A percentile compares a stretch with the other conserved stretches of the same genome.
phyloP scores from a whole-genome alignment of 208 protist genomes.

The Leishmania martiniquensis region DNA sequence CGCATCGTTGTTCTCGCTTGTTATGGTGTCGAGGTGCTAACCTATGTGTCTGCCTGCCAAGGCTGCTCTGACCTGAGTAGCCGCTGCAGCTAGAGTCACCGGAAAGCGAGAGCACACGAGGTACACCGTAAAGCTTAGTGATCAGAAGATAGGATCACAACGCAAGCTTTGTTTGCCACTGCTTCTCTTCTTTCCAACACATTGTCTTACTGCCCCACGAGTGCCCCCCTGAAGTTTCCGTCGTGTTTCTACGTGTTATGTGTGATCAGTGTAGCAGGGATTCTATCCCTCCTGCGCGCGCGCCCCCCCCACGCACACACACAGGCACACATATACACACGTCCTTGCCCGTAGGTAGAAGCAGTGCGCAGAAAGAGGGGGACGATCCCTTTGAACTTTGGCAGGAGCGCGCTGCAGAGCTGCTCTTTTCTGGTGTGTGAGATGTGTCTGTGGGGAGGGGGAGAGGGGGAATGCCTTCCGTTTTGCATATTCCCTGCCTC shows the following conservation, averaged over 20 bases:
- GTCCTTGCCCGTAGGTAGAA: no score
- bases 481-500: no score
- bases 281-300: neutral
- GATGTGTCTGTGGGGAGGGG: no score
- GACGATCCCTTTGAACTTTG: no score
- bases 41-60: no score
- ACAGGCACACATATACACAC: no score
- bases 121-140: no score
- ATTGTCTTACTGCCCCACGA: neutral
- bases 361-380: no score
- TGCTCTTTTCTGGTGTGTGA: no score
- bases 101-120: no score
- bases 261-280: neutral
- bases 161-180: neutral
- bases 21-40: neutral
- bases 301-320: no score
- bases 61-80: neutral
- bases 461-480: neutral
- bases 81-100: neutral
- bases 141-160: neutral
- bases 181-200: neutral
- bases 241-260: neutral
- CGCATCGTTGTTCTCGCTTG: neutral
- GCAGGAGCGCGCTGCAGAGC: no score
- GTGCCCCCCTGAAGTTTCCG: neutral